These are phyloP conservation scores for Hevea brasiliensis DNA, from an alignment of 345 rosid species.

Conservation along the genomic window DNA sequence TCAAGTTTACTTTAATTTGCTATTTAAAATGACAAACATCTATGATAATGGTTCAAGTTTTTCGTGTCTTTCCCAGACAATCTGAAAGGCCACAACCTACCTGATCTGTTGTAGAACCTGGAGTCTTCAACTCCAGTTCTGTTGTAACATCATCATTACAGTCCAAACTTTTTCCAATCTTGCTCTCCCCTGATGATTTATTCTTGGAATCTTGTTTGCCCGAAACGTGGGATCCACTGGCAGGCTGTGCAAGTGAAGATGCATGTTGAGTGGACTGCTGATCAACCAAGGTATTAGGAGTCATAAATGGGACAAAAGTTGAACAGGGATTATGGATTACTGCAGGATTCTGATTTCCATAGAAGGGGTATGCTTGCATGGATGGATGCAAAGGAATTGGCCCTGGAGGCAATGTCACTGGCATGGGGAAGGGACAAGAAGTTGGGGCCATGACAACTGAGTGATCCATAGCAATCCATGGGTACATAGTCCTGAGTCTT, in stretches of 20 bases:
- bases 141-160: slow-evolving; percentile 74
- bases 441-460: slow-evolving; percentile 76
- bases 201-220: slow-evolving; percentile 47
- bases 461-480: slow-evolving; percentile 71
- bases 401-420: slow-evolving; percentile 71
- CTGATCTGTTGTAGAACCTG: slow-evolving; percentile 73
- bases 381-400: slow-evolving; percentile 85
- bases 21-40: background rate
- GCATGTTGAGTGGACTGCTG: slow-evolving; percentile 52
- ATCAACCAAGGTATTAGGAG: slow-evolving; percentile 56
- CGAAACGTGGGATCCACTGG: slow-evolving; percentile 40
- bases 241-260: slow-evolving; percentile 40
- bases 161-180: slow-evolving; percentile 47
- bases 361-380: slow-evolving; percentile 70
- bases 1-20: background rate
- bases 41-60: background rate
- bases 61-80: slow-evolving; percentile 4
- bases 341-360: slow-evolving; percentile 68
- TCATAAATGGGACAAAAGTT: slow-evolving; percentile 63
- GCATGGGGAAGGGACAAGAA: slow-evolving; percentile 68
- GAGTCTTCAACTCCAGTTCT: slow-evolving; percentile 84
- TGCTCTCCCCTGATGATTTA: slow-evolving; percentile 61
- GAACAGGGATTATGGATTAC: slow-evolving; percentile 66
- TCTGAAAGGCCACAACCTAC: slow-evolving; percentile 33
- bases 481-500: slow-evolving; percentile 57